Evolutionary conservation across 1,284 basidiomycete species (phyloP), one percentile per base, ranked within the genome.

Genomic region (Ustilago cynodontis): DNA sequence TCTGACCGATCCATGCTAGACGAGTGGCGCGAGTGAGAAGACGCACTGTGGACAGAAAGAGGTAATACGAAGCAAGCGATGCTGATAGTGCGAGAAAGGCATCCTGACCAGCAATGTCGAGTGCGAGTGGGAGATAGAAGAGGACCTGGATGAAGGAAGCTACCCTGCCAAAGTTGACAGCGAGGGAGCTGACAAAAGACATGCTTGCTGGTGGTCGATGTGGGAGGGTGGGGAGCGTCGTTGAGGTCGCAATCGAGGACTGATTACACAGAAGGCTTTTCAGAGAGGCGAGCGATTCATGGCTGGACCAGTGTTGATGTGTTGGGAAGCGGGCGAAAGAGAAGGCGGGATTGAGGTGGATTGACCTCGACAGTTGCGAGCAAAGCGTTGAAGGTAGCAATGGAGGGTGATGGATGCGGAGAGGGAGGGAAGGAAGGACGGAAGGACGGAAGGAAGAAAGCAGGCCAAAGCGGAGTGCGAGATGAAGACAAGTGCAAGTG

Each of bases 61-160:
- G 70, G 59, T 85, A 85, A 61, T 85, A 85, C 11, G 72, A 71
- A 1, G 84, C 83, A n/a, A 85, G 63, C 11, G 81, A 77, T 14
- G 84, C 84, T 2, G 80, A 82, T n/a, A 84, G 76, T 3, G 84
- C 83, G 18, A 85, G 71, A 56, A 85, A 85, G 4, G 82, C 81
- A 55, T 85, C 83, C 39, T 79, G 76, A n/a, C 82, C 81, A 1
- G 82, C 82, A n/a, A 83, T 71, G 67, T 85, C 84, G 59, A 85
- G 80, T 1, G 84, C 74, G 18, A 85, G 76, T 1, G 84, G 84
- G 16, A 85, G 77, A 56, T 83, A 85, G 53, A 83, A 75, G 63
- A 85, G 74, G n/a, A 85, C 77, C 69, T 85, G 84, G 11, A 85
- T 61, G 47, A 84, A 75, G 28, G 79, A 79, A 9, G 78, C 71